Conservation (phyloP, 345 rosid species). For the Sisymbrium irio region DNA sequence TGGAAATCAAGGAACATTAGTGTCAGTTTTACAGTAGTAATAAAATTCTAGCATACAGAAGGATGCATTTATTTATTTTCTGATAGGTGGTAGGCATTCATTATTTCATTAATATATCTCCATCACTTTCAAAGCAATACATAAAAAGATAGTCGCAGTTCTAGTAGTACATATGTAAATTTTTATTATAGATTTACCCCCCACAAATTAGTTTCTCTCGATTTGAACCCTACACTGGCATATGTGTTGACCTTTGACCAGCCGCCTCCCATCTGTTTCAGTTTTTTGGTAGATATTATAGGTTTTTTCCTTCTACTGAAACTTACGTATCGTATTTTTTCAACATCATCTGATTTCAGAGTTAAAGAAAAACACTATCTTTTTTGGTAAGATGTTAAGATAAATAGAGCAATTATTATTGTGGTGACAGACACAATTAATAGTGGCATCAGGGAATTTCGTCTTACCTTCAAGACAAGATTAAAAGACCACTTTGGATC, state of each 20-base stretch:
- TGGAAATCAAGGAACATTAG: not conserved
- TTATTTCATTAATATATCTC: constrained; percentile 1
- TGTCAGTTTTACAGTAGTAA: not conserved
- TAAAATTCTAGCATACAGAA: not conserved
- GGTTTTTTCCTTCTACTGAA: not conserved
- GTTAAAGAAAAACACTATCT: not conserved
- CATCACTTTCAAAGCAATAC: constrained; percentile 10
- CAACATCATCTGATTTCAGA: not conserved
- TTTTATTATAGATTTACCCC: not conserved
- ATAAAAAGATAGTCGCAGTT: not conserved
- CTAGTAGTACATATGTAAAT: not conserved
- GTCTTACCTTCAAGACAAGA: constrained; percentile 7
- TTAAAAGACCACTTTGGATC: constrained; percentile 7
- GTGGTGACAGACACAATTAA: not conserved
- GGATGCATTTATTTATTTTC: not conserved
- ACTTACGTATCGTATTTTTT: not conserved
- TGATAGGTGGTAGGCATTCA: constrained; percentile 1
- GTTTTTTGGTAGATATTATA: not conserved
- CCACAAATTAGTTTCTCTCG: not conserved
- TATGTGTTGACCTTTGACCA: constrained; percentile 8
- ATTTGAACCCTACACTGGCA: constrained; percentile 15
- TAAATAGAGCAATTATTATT: not conserved
- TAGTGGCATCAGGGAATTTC: constrained; percentile 24
- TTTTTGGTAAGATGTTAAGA: too few relatives aligned
- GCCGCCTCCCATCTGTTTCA: not conserved